These are phyloP conservation scores for Saccharomyces hybrid DNA, from an alignment of 1,139 yeast species.

Conservation along the genomic window DNA sequence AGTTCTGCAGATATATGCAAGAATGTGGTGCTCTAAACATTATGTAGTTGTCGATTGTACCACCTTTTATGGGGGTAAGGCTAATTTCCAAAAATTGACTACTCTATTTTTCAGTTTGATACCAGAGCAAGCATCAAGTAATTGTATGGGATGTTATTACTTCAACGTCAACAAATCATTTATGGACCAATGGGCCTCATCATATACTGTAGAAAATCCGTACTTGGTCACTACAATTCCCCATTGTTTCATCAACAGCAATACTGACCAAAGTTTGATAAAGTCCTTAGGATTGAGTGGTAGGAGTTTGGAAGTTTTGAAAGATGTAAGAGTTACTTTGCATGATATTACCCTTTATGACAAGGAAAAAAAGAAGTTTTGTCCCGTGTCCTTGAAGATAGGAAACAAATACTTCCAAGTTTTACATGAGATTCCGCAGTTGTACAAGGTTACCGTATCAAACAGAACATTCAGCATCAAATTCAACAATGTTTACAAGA, in stretches of 20 bases:
- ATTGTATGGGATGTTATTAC: conserved; percentile 50
- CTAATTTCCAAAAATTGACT: conserved; percentile 23
- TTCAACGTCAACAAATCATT: conserved; percentile 50
- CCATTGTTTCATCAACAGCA: conserved; percentile 35
- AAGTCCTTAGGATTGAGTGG: conserved; percentile 44
- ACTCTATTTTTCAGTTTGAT: conserved; percentile 35
- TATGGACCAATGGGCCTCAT: conserved; percentile 32
- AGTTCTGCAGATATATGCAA: conserved; percentile 57
- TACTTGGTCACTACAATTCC: conserved; percentile 16
- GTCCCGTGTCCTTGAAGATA: conserved; percentile 54
- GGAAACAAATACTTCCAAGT: conserved; percentile 67
- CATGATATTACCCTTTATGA: conserved; percentile 38
- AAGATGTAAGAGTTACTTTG: conserved; percentile 49
- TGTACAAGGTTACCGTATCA: conserved; percentile 30
- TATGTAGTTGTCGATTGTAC: conserved; percentile 65
- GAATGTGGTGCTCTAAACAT: conserved; percentile 65
- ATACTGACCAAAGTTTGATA: conserved; percentile 43
- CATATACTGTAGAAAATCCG: conserved; percentile 17
- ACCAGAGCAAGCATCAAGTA: conserved; percentile 44
- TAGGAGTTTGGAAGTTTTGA: conserved; percentile 32
- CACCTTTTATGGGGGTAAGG: conserved; percentile 37
- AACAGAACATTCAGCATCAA: conserved; percentile 22
- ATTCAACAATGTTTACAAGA: conserved; percentile 46
- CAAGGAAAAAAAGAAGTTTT: conserved; percentile 34
- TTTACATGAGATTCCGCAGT: conserved; percentile 35